Evolutionary conservation across 192 early-diverging fungal genomes (phyloP).

Genomic region (Umbelopsis sp.): DNA sequence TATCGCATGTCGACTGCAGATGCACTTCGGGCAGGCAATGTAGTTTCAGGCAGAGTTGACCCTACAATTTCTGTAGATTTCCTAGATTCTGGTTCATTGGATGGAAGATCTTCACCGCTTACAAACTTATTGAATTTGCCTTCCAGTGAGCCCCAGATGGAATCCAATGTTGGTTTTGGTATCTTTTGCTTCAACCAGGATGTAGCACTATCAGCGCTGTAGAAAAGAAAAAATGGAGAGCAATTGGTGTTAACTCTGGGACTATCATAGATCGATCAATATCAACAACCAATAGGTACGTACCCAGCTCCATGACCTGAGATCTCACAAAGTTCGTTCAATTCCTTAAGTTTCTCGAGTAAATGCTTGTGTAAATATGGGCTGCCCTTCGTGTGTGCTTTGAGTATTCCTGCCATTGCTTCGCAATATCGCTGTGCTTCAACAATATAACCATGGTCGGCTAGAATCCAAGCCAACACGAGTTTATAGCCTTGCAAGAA

Average conservation of each 20-base stretch:
- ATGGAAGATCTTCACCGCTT: constrained; percentile 52
- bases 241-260: no score
- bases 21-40: constrained; percentile 23
- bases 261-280: no score
- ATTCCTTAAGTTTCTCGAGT: constrained; percentile 68
- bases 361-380: constrained; percentile 80
- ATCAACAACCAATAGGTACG: constrained; percentile 11
- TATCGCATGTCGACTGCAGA: constrained; percentile 28
- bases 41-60: neutral
- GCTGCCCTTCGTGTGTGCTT: constrained; percentile 70
- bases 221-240: neutral
- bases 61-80: constrained; percentile 43
- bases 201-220: constrained; percentile 26
- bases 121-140: constrained; percentile 62
- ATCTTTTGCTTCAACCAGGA: constrained; percentile 52
- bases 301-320: constrained; percentile 30
- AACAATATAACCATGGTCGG: constrained; percentile 74
- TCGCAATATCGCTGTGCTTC: constrained; percentile 81
- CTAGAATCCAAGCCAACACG: constrained; percentile 75
- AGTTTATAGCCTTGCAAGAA: constrained; percentile 92
- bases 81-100: constrained; percentile 36
- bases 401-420: constrained; percentile 70
- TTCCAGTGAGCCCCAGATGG: constrained; percentile 59
- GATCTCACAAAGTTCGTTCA: constrained; percentile 65
- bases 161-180: constrained; percentile 55